Percentiles rank a stretch among this genome's conserved stretches.
Evolutionary conservation across 768 basidiomycete genomes (phyloP).

Genomic region (Leucosporidium yakuticum): DNA sequence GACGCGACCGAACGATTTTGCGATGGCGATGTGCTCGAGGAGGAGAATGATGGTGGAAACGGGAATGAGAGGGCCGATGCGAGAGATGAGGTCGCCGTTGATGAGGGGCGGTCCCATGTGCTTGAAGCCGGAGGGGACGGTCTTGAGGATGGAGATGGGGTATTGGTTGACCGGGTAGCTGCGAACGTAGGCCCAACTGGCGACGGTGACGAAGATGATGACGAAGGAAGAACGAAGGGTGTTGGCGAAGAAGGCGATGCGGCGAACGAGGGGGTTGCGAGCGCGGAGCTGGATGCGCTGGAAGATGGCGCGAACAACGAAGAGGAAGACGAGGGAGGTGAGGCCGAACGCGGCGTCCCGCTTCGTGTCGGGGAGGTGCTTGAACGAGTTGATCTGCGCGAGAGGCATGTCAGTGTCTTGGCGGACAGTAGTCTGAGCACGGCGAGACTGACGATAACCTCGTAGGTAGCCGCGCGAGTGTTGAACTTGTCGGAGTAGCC

Average conservation of each 20-base stretch:
- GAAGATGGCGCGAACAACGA: slow-evolving; percentile 60
- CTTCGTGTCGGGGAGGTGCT: slow-evolving; percentile 54
- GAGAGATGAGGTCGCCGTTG: slow-evolving; percentile 36
- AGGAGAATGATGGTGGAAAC: slow-evolving; percentile 71
- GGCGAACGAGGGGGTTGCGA: slow-evolving; percentile 48
- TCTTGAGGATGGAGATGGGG: slow-evolving; percentile 55
- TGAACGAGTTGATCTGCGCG: slow-evolving; percentile 70
- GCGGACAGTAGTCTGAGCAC: too few species aligned
- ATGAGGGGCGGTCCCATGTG: slow-evolving; percentile 52
- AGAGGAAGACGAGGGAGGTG: slow-evolving; percentile 48
- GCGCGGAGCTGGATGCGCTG: slow-evolving; percentile 54
- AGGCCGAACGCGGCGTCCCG: slow-evolving; percentile 84
- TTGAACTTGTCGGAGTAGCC: slow-evolving; percentile 46
- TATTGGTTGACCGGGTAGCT: slow-evolving; percentile 55
- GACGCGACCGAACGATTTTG: slow-evolving; percentile 78
- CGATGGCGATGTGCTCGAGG: slow-evolving; percentile 77
- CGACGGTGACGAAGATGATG: slow-evolving; percentile 70
- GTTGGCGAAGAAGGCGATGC: slow-evolving; percentile 71
- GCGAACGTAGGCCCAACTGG: slow-evolving; percentile 68
- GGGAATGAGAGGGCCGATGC: slow-evolving; percentile 64
- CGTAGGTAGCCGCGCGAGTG: slow-evolving; percentile 75
- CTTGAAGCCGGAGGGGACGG: slow-evolving; percentile 59
- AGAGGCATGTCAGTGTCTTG: too few species aligned
- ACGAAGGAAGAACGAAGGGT: slow-evolving; percentile 44
- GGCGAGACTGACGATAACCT: slow-evolving; percentile 20